Base-by-base conservation (phyloP, 208 protist genomes). In the Wallacemonas rigidus region DNA sequence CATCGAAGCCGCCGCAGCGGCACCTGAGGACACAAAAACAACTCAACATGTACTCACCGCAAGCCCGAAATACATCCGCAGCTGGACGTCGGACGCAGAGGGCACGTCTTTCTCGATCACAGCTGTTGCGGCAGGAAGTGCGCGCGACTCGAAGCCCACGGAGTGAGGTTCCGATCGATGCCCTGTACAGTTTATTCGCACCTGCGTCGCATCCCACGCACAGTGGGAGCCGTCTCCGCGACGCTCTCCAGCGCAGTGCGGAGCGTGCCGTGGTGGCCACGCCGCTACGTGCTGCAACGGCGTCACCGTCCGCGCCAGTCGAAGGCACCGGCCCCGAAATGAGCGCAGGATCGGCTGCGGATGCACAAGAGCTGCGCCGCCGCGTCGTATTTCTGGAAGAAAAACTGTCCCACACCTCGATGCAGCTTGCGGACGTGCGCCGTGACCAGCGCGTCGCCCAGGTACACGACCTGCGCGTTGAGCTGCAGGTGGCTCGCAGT, bases 361-460 rank as follows among this genome's bases (percentile, higher is more conserved):
- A 12, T 58, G 54, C 54, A 12, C 15, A 36, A 15, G 17, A 38
- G 3, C 43, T 65, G 60, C 60, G 60, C 60, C 7, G n/a, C 40
- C 60, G 60, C 3, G 60, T 65, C 15, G 40, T 45, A 41, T 39
- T n/a, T 6, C 43, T 65, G 3, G 60, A 65, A 26, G n/a, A 65
- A 41, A 17, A 17, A 36, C 60, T 65, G 3, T 50, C 60, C 35
- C 62, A 77, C 45, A 69, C 80, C 11, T 54, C 56, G 48, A 48
- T 39, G 35, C 77, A 91, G 67, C 63, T 87, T n/a, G 74, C 71
- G 2, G 48, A 35, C 9, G 72, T 81, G 50, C 65, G 80, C 35
- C 72, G 82, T 14, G 80, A 88, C 71, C 77, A 77, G 1, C 86
- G 85, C 4, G 78, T 79, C 8, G 65, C 50, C 26, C 80, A 85